These are phyloP conservation scores for Candida saitoana DNA, from an alignment of 805 yeast species.

Conservation along the genomic window DNA sequence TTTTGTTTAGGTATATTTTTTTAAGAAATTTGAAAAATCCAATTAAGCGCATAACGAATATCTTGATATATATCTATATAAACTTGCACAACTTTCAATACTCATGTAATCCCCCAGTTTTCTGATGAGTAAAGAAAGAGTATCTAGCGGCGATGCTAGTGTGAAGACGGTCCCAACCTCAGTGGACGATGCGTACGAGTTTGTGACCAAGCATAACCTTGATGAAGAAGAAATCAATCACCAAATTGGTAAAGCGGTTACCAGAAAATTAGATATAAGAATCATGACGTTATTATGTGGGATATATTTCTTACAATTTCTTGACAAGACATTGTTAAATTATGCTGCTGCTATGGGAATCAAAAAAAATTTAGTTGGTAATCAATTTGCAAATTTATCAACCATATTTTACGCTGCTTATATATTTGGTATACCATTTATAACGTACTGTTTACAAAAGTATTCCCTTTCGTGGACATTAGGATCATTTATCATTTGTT, in stretches of 20 bases:
- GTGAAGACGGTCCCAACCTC: background rate
- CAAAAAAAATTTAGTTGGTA: constrained; percentile 42
- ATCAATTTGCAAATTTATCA: constrained; percentile 48
- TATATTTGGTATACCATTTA: constrained; percentile 51
- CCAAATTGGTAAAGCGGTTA: constrained; percentile 3
- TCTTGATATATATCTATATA: background rate
- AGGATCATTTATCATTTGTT: constrained; percentile 42
- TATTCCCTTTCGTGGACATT: constrained; percentile 52
- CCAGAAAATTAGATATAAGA: constrained; percentile 44
- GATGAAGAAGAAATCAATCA: background rate
- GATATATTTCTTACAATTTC: constrained; percentile 53
- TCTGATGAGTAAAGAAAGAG: background rate
- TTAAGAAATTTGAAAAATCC: background rate
- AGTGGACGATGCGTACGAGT: constrained; percentile 5
- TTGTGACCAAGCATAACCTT: constrained; percentile 5
- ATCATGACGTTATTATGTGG: constrained; percentile 49
- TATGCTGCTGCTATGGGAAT: constrained; percentile 67
- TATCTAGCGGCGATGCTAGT: background rate
- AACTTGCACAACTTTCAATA: too few species aligned
- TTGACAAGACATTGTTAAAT: constrained; percentile 56
- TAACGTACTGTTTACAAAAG: constrained; percentile 38
- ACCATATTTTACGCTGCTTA: constrained; percentile 53
- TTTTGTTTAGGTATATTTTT: background rate
- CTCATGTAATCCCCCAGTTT: too few species aligned
- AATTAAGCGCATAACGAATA: background rate